Base-by-base conservation (phyloP, 2,329 filamentous ascomycete species). In the Ophiostoma pallidulum region DNA sequence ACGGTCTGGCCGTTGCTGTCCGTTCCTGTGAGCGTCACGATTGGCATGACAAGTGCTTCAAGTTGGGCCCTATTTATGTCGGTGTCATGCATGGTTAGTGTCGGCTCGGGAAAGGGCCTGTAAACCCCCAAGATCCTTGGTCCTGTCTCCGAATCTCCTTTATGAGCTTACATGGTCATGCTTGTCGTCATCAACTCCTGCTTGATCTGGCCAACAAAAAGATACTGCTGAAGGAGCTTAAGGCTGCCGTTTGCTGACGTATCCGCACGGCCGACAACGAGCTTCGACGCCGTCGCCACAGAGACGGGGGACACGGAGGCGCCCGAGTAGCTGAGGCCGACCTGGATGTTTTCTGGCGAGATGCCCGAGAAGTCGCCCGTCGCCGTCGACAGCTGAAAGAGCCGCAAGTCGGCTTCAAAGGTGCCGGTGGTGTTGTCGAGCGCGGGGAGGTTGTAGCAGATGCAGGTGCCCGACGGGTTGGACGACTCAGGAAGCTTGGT, bases 401-500 rank as follows among this genome's bases (percentile, higher is more conserved):
- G 68, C 46, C 86, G 74, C 43, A 92, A 64, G 60, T 92, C 86
- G 26, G 86, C 85, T 63, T 85, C 77, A 61, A 92, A 92, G 14
- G 79, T 68, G 26, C 86, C 86, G 0, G 76, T 80, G 4, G 64
- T 64, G 56, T 76, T 78, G 65, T 91, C 75, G 49, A 88, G 73
- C 33, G 77, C 78, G 0, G 82, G 80, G 20, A 94, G 65, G 61
- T 92, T 94, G 68, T 91, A 92, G 73, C 87, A 94, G 41, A 86
- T 77, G 50, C 82, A 83, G 41, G 87, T 77, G 43, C 87, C 87
- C 9, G 84, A 83, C 5, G 84, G 84, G 55, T 90, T 91, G 20
- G 76, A 74, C 36, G 80, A 76, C 51, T 72, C 67, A 13, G 69
- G 67, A 41, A 88, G 69, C 22, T 65, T 61, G 3, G 64, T 61